Base-by-base conservation (phyloP, 805 yeast genomes). In the Grigorovia transvaalensis region DNA sequence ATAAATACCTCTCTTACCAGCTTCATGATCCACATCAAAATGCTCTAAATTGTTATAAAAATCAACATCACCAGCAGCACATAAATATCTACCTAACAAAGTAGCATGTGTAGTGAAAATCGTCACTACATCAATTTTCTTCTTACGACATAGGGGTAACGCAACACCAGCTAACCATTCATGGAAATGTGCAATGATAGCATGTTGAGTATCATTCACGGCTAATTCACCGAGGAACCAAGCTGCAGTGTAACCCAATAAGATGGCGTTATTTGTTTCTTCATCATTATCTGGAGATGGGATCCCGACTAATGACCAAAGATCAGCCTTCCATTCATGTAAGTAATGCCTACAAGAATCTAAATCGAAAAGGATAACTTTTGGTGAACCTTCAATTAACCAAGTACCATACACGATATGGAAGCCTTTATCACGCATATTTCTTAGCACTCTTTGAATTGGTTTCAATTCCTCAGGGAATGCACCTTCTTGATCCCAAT, bases 111-210 rank as follows among this genome's bases (percentile, higher is more conserved):
- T 91, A 42, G 99, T 91, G 75, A 91, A 91, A 56, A 91, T 85
- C 20, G 99, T 90, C 53, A 96, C 88, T 54, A 88, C 89, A 63
- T 91, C 99, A 53, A 91, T 84, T 61, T 88, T 79, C 63, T 98
- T 81, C 69, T 88, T 88, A 62, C 96, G 76, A 67, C 96, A 89
- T 52, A 91, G 74, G 0, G 99, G 97, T 55, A 93, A 73, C 0
- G 96, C 96, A 47, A 93, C 89, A 60, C 98, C 97, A 1, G 99
- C 97, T 53, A 91, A 77, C 99, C 99, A 91, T 72, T 91, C 99
- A 72, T 91, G 99, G 68, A 87, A 90, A 65, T 91, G 99, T 51
- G 95, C 83, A 54, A 91, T 82, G 48, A 93, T 89, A 0, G 98
- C 97, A 59, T 91, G 81, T 51, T 84, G 84, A 27, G 81, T 78